Percentiles rank a stretch among this genome's conserved stretches.
These are phyloP conservation scores for Coemansia sp. DNA, from an alignment of 192 early-diverging fungal genomes.

Conservation along the genomic window DNA sequence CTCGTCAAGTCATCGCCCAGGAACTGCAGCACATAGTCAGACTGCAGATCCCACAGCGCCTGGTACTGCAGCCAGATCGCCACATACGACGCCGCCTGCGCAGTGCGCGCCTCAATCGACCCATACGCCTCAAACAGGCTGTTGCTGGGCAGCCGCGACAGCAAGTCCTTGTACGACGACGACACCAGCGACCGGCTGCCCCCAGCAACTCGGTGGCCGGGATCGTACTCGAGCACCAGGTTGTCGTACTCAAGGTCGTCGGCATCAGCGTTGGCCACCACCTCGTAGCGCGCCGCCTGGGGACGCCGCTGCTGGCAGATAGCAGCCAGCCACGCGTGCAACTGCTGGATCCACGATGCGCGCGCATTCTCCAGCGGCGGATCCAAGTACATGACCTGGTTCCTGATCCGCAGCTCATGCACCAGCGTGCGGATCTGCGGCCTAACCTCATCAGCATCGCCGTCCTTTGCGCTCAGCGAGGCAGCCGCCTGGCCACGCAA, in stretches of 20 bases:
- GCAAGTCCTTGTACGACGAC: slow-evolving; percentile 45
- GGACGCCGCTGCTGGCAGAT: slow-evolving; percentile 84
- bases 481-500: slow-evolving; percentile 20
- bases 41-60: slow-evolving; percentile 96
- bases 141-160: slow-evolving; percentile 69
- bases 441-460: slow-evolving; percentile 54
- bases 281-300: slow-evolving; percentile 88
- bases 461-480: background rate
- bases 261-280: slow-evolving; percentile 59
- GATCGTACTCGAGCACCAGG: slow-evolving; percentile 53
- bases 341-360: slow-evolving; percentile 79
- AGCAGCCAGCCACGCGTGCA: slow-evolving; percentile 91
- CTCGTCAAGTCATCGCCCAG: slow-evolving; percentile 85
- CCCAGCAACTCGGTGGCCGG: slow-evolving; percentile 37
- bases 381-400: slow-evolving; percentile 96
- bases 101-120: slow-evolving; percentile 75
- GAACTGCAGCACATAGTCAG: slow-evolving; percentile 72
- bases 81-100: slow-evolving; percentile 80
- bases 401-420: slow-evolving; percentile 85
- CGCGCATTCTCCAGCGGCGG: slow-evolving; percentile 95
- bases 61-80: slow-evolving; percentile 97
- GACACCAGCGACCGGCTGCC: background rate
- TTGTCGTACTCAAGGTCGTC: slow-evolving; percentile 64
- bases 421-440: slow-evolving; percentile 69
- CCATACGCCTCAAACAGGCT: slow-evolving; percentile 77